Evolutionary conservation across 2,329 filamentous ascomycete species (phyloP), one percentile per base, ranked within the genome.

Genomic region (Claviceps capensis): DNA sequence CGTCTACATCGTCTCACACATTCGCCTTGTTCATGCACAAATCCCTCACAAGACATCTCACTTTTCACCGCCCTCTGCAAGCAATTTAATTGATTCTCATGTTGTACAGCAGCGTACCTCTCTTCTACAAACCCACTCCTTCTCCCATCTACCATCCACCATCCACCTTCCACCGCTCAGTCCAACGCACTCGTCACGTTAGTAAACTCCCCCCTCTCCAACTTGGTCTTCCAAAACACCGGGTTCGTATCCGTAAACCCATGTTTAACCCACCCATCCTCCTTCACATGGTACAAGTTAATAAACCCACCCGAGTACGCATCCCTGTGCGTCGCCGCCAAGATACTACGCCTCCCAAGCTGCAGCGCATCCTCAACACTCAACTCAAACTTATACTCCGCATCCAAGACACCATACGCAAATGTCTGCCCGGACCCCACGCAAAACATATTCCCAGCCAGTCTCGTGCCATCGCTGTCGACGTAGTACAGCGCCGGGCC

Each of bases 221-320:
- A 73, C 82, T 98, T 98, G 48, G 90, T 96, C 78, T 95, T 86
- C 93, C 93, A 98, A 84, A 98, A 98, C 67, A 97, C 95, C 45
- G 91, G 91, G 76, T 97, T 96, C 61, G 91, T 97, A 71, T 98
- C 93, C 65, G 77, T 89, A 79, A 98, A 98, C 56, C 93, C 93
- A 67, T 97, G 91, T 80, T 95, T 95, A 64, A 95, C 90, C 93
- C 93, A 98, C 62, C 93, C 93, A 58, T 89, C 85, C 76, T 98
- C 91, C 82, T 96, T 96, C 67, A 98, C 90, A 66, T 98, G 93
- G 73, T 98, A 98, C 66, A 97, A 68, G 75, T 98, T 98, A 78
- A 98, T 96, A 74, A 82, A 97, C 60, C 93, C 93, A 76, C 93
- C 93, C 23, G 93, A 97, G 79, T 86, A 98, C n/a, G 93, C 93